A percentile compares a stretch with the other conserved stretches of the same genome.
These are phyloP conservation scores for Gnaphalium uliginosum DNA, from an alignment of 129 eudicot species.

Conservation along the genomic window DNA sequence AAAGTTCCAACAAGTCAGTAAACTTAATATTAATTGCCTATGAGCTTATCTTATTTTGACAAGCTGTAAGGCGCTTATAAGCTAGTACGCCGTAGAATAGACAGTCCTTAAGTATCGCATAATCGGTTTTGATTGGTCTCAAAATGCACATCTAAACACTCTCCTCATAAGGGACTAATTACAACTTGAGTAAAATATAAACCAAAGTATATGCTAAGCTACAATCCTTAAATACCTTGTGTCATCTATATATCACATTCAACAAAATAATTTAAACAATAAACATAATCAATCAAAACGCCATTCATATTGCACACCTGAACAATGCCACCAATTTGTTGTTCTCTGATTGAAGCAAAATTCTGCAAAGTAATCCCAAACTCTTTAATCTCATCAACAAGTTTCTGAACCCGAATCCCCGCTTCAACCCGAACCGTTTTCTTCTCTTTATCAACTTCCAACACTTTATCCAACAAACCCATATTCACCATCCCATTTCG, in stretches of 20 bases:
- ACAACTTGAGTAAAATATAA: not conserved
- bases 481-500: slow-evolving; percentile 92
- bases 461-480: slow-evolving; percentile 81
- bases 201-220: not conserved
- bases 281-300: too few relatives aligned
- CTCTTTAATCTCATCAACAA: slow-evolving; percentile 88
- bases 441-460: slow-evolving; percentile 86
- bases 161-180: not conserved
- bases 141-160: too few relatives aligned
- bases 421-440: slow-evolving; percentile 87
- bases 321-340: slow-evolving; percentile 92
- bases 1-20: too few relatives aligned
- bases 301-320: slow-evolving; percentile 52
- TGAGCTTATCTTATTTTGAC: too few relatives aligned
- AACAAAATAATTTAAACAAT: too few relatives aligned
- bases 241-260: too few relatives aligned
- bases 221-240: not conserved
- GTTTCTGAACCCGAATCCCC: slow-evolving; percentile 80
- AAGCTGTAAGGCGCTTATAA: too few relatives aligned
- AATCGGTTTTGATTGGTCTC: not conserved
- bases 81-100: too few relatives aligned
- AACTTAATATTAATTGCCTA: too few relatives aligned
- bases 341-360: slow-evolving; percentile 94
- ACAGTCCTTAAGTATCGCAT: not conserved
- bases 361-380: slow-evolving; percentile 86